A percentile compares a stretch with the other conserved stretches of the same genome.
Conservation (phyloP, 2,329 filamentous ascomycete genomes). For the Hymenoscyphus fructigenus region DNA sequence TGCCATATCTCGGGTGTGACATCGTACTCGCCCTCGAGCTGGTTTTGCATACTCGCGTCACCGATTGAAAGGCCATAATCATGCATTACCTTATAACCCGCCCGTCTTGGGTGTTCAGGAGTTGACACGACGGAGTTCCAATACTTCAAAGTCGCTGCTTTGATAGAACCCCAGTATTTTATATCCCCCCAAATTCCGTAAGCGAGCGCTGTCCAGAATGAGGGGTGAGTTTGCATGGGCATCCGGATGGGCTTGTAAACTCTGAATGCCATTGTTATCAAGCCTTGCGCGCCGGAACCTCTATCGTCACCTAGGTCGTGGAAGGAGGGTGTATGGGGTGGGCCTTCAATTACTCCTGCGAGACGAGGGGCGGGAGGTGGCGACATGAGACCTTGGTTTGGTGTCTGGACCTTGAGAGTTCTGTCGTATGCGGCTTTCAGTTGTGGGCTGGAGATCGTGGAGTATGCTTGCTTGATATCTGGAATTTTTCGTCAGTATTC, state of each 20-base stretch:
- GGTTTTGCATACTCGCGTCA: not conserved
- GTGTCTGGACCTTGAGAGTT: not conserved
- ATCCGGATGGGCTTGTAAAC: not conserved
- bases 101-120: not conserved
- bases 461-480: not conserved
- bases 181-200: not conserved
- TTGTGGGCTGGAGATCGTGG: not conserved
- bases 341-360: not conserved
- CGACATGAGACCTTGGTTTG: not conserved
- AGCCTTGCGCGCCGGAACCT: not conserved
- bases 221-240: not conserved
- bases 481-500: not conserved
- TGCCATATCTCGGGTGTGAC: slow-evolving; percentile 5
- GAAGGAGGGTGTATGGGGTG: not conserved
- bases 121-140: not conserved
- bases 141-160: not conserved
- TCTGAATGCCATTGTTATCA: not conserved
- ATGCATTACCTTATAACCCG: not conserved
- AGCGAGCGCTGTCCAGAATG: slow-evolving; percentile 1
- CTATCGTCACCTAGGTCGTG: not conserved
- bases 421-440: not conserved
- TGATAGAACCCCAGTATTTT: not conserved
- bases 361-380: not conserved
- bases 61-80: not conserved
- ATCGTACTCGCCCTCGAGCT: not conserved